Conservation (phyloP, 129 eudicot genomes). For the Pseudognaphalium luteoalbum region DNA sequence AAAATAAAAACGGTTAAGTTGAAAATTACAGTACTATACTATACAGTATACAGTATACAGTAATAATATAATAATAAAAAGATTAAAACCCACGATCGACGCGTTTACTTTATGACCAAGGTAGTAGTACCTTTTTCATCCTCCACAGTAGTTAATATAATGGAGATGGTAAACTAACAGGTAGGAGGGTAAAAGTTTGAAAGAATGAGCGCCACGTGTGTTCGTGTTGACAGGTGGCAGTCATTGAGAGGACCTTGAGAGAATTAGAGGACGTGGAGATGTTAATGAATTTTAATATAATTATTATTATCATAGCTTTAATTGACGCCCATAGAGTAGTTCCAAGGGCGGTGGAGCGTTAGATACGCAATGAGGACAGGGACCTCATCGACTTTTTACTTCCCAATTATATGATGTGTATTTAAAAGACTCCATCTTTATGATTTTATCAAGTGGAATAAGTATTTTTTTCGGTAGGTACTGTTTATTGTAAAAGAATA, state of each 20-base stretch:
- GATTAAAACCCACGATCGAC: background rate
- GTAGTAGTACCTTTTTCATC: background rate
- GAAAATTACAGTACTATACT: background rate
- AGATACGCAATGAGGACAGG: conserved; percentile 34
- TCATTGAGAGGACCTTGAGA: conserved; percentile 16
- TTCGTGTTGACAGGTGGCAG: background rate
- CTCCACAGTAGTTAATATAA: conserved; percentile 37
- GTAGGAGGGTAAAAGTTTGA: background rate
- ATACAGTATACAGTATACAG: too few species aligned
- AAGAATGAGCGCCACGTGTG: conserved; percentile 33
- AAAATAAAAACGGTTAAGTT: background rate
- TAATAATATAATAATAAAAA: too few species aligned
- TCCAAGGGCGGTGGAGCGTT: conserved; percentile 63
- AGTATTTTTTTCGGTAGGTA: too few species aligned
- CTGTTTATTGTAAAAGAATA: too few species aligned
- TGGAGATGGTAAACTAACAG: conserved; percentile 21
- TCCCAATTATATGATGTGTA: background rate
- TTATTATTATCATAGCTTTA: conserved; percentile 19
- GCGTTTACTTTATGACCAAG: conserved; percentile 21
- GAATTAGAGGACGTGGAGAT: conserved; percentile 1
- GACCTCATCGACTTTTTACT: conserved; percentile 22
- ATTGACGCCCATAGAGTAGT: conserved; percentile 29
- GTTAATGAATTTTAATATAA: conserved; percentile 2
- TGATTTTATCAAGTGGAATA: background rate
- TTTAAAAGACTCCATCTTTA: background rate